These are phyloP conservation scores for Lasiodiplodia sp. DNA, from an alignment of 2,329 filamentous ascomycete species.

Conservation along the genomic window DNA sequence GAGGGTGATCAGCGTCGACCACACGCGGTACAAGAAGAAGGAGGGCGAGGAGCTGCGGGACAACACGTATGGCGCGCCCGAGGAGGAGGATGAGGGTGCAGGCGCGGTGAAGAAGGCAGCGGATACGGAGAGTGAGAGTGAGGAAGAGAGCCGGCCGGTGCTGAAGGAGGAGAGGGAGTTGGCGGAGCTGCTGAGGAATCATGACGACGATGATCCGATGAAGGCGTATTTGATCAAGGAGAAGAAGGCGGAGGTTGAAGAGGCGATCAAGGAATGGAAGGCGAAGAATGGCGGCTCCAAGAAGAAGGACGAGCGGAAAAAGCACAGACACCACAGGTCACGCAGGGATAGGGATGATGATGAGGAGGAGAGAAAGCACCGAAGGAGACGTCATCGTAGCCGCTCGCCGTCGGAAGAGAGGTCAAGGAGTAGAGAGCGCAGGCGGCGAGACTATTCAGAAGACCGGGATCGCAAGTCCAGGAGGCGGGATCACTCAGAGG, in stretches of 20 bases:
- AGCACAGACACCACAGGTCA: constrained; percentile 25
- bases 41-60: constrained; percentile 65
- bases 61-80: constrained; percentile 32
- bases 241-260: constrained; percentile 86
- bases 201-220: constrained; percentile 98
- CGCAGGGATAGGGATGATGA: constrained; percentile 16
- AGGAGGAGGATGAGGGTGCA: constrained; percentile 65
- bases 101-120: constrained; percentile 60
- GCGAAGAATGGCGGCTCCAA: constrained; percentile 48
- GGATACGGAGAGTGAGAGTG: constrained; percentile 46
- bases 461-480: neutral
- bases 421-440: constrained; percentile 19
- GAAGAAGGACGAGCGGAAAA: constrained; percentile 22
- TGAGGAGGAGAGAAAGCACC: constrained; percentile 10
- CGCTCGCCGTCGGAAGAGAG: constrained; percentile 23
- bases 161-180: constrained; percentile 85
- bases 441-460: neutral
- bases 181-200: constrained; percentile 74
- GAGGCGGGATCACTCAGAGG: constrained; percentile 1
- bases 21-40: constrained; percentile 86
- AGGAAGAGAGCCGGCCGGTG: constrained; percentile 63
- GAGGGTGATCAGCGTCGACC: constrained; percentile 84
- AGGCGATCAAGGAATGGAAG: constrained; percentile 66
- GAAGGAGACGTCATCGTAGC: constrained; percentile 13
- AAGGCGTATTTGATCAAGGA: constrained; percentile 87